Base-by-base conservation (phyloP, 208 protist species). In the Trypanosoma scelopori region DNA sequence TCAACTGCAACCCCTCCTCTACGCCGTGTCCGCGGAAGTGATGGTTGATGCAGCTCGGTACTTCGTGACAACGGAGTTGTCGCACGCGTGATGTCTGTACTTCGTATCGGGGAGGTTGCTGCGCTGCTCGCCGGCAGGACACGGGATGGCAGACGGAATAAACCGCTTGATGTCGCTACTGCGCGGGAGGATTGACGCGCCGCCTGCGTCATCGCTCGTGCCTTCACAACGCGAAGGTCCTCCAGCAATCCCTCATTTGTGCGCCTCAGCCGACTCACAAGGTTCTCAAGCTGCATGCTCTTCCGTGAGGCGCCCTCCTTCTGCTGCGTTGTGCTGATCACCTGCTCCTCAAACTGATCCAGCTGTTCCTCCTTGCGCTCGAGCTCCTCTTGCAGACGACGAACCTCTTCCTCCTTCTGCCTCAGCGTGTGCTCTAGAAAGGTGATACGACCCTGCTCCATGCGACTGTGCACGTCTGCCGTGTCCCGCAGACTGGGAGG, bases 361-460 rank as follows among this genome's bases (percentile, higher is more conserved):
- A 65, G 18, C 12, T 61, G 43, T 7, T 69, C 50, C 45, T 65
- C 46, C 15, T 61, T 56, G 22, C 58, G 27, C 35, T 25, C 45
- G 13, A 62, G 32, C 53, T 65, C 63, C 27, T 59, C 39, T 25
- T 62, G 62, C 32, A 72, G 46, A 20, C 46, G 58, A 28, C 57
- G 48, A 2, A 87, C 35, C 23, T 65, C 65, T 15, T 51, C 57
- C n/a, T 87, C 70, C 2, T 69, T 68, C 35, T 78, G 67, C 59
- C 47, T 28, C 18, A 81, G 22, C 11, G 64, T 41, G 3, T 27
- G 42, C 53, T 85, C 60, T 0, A 89, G 66, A 39, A 81, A 73
- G 1, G 50, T 55, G 47, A 89, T 72, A 28, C 64, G 72, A 1
- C 46, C 55, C 41, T 41, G 69, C 23, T 74, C 42, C 16, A 79